These are phyloP conservation scores for Kodamaea alishanica DNA, from an alignment of 1,139 yeast genomes.

Conservation along the genomic window DNA sequence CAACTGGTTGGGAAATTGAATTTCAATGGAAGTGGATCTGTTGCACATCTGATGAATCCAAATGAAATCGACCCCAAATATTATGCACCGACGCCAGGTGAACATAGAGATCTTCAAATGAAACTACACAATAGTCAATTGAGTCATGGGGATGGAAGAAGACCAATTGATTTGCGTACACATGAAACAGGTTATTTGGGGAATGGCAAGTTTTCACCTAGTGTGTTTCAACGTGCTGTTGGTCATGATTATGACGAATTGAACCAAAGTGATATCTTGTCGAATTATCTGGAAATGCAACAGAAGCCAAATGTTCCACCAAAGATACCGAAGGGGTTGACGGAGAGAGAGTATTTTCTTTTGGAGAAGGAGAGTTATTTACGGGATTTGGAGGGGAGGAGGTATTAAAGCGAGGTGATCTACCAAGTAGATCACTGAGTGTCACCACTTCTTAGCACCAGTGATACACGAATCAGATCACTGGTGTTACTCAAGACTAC, in stretches of 20 bases:
- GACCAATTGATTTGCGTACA: slow-evolving; percentile 16
- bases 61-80: slow-evolving; percentile 44
- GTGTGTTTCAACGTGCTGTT: slow-evolving; percentile 28
- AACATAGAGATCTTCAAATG: slow-evolving; percentile 20
- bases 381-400: slow-evolving; percentile 41
- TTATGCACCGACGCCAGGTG: slow-evolving; percentile 48
- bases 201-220: slow-evolving; percentile 38
- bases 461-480: too few species aligned
- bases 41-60: slow-evolving; percentile 19
- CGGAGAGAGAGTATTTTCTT: slow-evolving; percentile 46
- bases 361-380: slow-evolving; percentile 41
- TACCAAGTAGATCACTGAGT: background rate
- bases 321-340: slow-evolving; percentile 50
- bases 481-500: too few species aligned
- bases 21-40: slow-evolving; percentile 9
- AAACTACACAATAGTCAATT: slow-evolving; percentile 6
- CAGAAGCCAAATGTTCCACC: slow-evolving; percentile 50
- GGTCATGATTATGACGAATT: slow-evolving; percentile 10
- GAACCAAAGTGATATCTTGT: slow-evolving; percentile 12
- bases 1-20: slow-evolving; percentile 32
- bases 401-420: slow-evolving; percentile 14
- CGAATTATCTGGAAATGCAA: slow-evolving; percentile 37
- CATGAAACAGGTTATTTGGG: slow-evolving; percentile 23
- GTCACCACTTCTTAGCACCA: too few species aligned
- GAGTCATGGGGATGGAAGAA: slow-evolving; percentile 1